Percentiles rank a stretch among this genome's conserved stretches.
Evolutionary conservation across 2,329 filamentous ascomycete species (phyloP).

Genomic region (Tolypocladium nubicola): DNA sequence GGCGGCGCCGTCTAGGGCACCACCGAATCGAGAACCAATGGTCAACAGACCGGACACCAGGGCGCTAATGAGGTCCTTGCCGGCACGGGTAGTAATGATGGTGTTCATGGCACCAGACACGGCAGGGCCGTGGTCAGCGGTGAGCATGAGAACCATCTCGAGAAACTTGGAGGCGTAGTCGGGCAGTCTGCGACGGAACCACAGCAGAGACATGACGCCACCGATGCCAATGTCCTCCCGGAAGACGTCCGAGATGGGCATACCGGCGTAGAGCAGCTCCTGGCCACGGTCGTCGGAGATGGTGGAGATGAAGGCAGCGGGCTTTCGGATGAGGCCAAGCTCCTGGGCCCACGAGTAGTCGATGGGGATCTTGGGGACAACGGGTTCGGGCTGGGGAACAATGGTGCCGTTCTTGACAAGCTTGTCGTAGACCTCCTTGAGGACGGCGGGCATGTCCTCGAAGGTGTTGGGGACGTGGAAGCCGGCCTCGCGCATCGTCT

Average conservation of each 20-base stretch:
- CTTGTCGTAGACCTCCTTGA: constrained; percentile 78
- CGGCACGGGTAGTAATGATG: constrained; percentile 98
- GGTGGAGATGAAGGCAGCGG: constrained; percentile 98
- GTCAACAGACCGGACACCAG: constrained; percentile 95
- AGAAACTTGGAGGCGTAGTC: constrained; percentile 97
- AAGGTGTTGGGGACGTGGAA: constrained; percentile 94
- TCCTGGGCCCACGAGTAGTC: constrained; percentile 99
- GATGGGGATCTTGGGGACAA: constrained; percentile 97
- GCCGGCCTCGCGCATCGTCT: constrained; percentile 88
- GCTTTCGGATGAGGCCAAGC: constrained; percentile 98
- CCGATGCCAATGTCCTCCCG: constrained; percentile 97
- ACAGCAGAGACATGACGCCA: constrained; percentile 98
- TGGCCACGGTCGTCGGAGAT: constrained; percentile 99
- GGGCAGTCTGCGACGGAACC: constrained; percentile 97
- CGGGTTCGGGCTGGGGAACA: constrained; percentile 76
- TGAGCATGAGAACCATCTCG: constrained; percentile 99
- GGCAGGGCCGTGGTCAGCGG: constrained; percentile 95
- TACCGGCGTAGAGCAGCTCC: constrained; percentile 95
- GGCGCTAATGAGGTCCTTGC: constrained; percentile 94
- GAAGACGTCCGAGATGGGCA: constrained; percentile 99
- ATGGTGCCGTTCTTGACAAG: constrained; percentile 79
- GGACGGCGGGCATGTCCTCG: constrained; percentile 75
- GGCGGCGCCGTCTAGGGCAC: constrained; percentile 92
- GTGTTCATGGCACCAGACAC: constrained; percentile 99
- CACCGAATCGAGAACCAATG: constrained; percentile 96